These are phyloP conservation scores for Scheffersomyces cryptocercus DNA, from an alignment of 1,139 yeast genomes.

Conservation along the genomic window DNA sequence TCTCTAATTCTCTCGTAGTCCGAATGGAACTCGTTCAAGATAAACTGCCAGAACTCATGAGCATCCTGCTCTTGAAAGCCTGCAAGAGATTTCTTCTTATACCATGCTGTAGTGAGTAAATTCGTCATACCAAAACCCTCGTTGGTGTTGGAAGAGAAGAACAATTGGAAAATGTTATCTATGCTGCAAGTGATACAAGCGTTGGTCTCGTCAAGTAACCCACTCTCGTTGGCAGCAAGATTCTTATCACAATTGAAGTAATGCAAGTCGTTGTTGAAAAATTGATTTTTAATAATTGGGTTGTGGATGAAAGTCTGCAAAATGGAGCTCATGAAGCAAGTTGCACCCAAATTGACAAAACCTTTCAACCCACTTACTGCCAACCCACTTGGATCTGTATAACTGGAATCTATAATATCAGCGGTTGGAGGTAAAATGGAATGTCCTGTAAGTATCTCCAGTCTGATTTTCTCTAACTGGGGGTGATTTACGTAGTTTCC, in stretches of 20 bases:
- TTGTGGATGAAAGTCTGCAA: conserved; percentile 86
- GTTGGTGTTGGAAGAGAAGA: conserved; percentile 53
- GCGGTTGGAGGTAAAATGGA: neutral
- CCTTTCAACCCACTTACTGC: conserved; percentile 83
- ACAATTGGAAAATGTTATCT: conserved; percentile 70
- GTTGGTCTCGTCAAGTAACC: conserved; percentile 35
- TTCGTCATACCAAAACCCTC: conserved; percentile 77
- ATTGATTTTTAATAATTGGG: conserved; percentile 77
- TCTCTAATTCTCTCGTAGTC: conserved; percentile 37
- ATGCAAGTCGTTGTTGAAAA: conserved; percentile 64
- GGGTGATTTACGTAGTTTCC: conserved; percentile 67
- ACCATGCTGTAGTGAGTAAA: conserved; percentile 80
- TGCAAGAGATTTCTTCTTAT: conserved; percentile 76
- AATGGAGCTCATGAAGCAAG: conserved; percentile 92
- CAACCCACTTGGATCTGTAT: conserved; percentile 52
- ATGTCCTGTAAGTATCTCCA: conserved; percentile 19
- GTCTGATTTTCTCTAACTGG: conserved; percentile 52
- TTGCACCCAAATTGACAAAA: conserved; percentile 90
- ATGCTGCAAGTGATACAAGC: conserved; percentile 84
- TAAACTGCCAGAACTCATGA: conserved; percentile 93
- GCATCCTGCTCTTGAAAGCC: conserved; percentile 98
- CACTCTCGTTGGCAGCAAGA: conserved; percentile 6
- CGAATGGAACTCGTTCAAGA: conserved; percentile 79
- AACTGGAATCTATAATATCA: conserved; percentile 14
- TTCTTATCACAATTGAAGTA: conserved; percentile 40